phyloP scores from a whole-genome alignment of 257 asterid genomes.

The Plantago ovata region DNA sequence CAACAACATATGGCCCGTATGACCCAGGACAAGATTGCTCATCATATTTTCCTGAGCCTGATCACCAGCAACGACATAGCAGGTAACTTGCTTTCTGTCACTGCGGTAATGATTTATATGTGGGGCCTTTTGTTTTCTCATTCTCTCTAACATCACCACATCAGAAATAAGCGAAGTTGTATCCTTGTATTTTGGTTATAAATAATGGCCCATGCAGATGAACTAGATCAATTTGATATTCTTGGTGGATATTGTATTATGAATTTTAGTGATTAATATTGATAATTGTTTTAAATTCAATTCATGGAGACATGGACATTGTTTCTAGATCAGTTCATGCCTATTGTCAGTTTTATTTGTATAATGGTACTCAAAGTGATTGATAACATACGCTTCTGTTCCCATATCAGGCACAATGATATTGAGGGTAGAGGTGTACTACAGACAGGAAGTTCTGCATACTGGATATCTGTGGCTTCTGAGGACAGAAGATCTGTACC shows the following conservation, averaged over 20 bases:
- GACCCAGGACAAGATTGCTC: no score
- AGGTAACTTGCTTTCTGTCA: neutral
- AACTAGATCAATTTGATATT: neutral
- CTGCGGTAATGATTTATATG: neutral
- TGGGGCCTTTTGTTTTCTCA: neutral
- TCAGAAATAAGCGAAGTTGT: no score
- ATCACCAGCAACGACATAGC: neutral
- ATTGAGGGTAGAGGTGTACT: neutral
- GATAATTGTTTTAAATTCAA: no score
- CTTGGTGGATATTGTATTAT: neutral
- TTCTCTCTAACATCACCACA: neutral
- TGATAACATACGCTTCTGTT: neutral
- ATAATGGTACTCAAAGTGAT: neutral
- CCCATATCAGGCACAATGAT: neutral
- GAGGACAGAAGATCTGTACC: neutral
- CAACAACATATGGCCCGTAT: neutral
- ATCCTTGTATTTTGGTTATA: neutral
- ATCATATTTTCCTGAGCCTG: neutral
- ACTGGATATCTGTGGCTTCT: slow-evolving; percentile 3
- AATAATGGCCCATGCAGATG: no score
- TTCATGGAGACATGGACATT: no score
- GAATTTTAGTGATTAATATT: neutral
- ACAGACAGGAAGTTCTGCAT: slow-evolving; percentile 1
- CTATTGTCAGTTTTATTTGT: neutral
- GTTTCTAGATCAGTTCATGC: neutral